These are phyloP conservation scores for Aspergillus versicolor DNA, from an alignment of 2,329 filamentous ascomycete genomes.

Conservation along the genomic window DNA sequence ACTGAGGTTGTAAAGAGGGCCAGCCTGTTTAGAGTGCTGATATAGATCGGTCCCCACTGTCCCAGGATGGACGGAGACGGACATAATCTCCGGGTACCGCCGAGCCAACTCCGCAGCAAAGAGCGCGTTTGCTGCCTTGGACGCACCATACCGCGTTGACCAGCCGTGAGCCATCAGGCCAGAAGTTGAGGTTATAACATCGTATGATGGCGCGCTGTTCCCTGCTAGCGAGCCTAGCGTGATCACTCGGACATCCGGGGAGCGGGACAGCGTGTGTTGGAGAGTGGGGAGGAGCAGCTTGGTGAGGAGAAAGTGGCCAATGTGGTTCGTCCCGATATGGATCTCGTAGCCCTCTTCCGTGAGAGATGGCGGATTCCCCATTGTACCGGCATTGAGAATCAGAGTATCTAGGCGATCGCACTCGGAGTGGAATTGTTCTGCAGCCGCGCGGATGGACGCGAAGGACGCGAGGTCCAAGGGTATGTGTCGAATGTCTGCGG, in stretches of 20 bases:
- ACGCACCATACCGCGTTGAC: constrained; percentile 51
- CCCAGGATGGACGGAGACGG: constrained; percentile 53
- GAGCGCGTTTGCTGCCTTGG: constrained; percentile 52
- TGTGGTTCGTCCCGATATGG: constrained; percentile 49
- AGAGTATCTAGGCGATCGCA: constrained; percentile 46
- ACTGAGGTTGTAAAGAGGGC: constrained; percentile 22
- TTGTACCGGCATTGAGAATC: constrained; percentile 49
- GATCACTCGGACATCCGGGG: constrained; percentile 37
- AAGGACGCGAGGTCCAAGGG: constrained; percentile 53
- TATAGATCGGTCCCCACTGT: constrained; percentile 45
- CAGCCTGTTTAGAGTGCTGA: constrained; percentile 26
- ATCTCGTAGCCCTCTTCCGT: constrained; percentile 46
- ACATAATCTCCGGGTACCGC: constrained; percentile 43
- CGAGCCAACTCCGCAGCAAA: constrained; percentile 48
- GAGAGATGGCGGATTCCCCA: constrained; percentile 39
- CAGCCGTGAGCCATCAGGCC: constrained; percentile 35
- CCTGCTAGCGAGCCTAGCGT: constrained; percentile 39
- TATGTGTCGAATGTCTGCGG: constrained; percentile 45
- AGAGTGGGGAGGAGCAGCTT: constrained; percentile 45
- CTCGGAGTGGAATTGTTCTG: constrained; percentile 40
- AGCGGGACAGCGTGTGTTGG: constrained; percentile 31
- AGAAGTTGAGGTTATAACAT: constrained; percentile 38
- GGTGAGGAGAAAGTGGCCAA: constrained; percentile 48
- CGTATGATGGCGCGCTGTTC: constrained; percentile 33
- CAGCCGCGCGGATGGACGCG: constrained; percentile 47